Percentiles rank a stretch among this genome's conserved stretches.
Conservation (phyloP, 192 early-diverging fungal genomes). For the Podochytrium sp. region DNA sequence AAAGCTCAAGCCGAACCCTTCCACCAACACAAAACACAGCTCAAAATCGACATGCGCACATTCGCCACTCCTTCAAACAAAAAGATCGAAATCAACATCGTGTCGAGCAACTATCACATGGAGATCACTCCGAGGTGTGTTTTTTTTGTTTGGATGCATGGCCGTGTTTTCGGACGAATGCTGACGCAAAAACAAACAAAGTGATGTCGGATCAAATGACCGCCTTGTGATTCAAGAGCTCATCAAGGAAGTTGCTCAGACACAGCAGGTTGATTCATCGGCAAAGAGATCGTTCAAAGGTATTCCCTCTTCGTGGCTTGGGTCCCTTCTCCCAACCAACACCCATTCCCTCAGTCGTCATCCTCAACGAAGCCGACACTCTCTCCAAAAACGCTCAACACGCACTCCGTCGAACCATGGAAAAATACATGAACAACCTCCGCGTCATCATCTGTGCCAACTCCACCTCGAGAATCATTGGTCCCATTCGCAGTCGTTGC, state of each 20-base stretch:
- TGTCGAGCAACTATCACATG: slow-evolving; percentile 94
- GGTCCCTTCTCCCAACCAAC: not conserved
- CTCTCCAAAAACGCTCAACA: slow-evolving; percentile 92
- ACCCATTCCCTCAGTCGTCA: slow-evolving; percentile 64
- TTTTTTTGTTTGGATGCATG: not conserved
- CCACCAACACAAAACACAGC: slow-evolving; percentile 42
- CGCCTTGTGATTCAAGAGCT: slow-evolving; percentile 91
- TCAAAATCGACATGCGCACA: slow-evolving; percentile 86
- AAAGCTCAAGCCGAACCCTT: not conserved
- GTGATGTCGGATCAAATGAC: slow-evolving; percentile 95
- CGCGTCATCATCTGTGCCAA: slow-evolving; percentile 93
- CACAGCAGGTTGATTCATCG: slow-evolving; percentile 83
- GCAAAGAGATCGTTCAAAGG: slow-evolving; percentile 88
- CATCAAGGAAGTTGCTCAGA: slow-evolving; percentile 97
- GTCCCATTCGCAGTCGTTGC: slow-evolving; percentile 91
- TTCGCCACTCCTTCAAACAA: slow-evolving; percentile 84
- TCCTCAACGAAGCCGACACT: slow-evolving; percentile 92
- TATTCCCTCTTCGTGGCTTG: slow-evolving; percentile 23
- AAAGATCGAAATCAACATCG: slow-evolving; percentile 86
- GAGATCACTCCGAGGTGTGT: slow-evolving; percentile 91
- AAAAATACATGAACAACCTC: slow-evolving; percentile 94
- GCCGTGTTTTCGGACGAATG: not conserved
- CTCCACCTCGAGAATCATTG: slow-evolving; percentile 87
- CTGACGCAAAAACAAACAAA: slow-evolving; percentile 32
- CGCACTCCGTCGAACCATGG: slow-evolving; percentile 98